Percentiles rank a stretch among this genome's conserved stretches.
These are phyloP conservation scores for Exidia glandulosa DNA, from an alignment of 768 basidiomycete species.

Conservation along the genomic window DNA sequence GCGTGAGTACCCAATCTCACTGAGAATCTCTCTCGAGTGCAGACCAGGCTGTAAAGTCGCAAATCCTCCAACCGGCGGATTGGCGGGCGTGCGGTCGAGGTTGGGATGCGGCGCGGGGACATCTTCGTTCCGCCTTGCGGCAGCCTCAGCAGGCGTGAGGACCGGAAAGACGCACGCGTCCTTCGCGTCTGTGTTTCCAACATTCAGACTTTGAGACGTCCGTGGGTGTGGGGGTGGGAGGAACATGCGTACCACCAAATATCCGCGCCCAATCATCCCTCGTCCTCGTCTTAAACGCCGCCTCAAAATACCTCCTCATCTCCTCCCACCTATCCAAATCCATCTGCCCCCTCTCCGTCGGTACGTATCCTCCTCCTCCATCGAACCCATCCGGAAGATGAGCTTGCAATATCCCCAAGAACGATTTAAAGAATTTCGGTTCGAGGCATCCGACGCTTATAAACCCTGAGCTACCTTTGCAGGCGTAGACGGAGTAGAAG, in stretches of 20 bases:
- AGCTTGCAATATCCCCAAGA: constrained; percentile 42
- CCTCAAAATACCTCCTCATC: constrained; percentile 43
- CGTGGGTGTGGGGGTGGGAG: no score
- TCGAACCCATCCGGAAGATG: constrained; percentile 37
- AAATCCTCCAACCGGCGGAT: constrained; percentile 6
- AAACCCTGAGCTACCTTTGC: constrained; percentile 59
- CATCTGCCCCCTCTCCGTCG: constrained; percentile 30
- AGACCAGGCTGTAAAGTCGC: constrained; percentile 33
- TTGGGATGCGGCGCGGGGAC: constrained; percentile 42
- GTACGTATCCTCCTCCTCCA: no score
- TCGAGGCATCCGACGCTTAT: constrained; percentile 73
- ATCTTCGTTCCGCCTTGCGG: no score
- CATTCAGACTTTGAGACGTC: no score
- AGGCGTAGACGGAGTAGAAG: constrained; percentile 65
- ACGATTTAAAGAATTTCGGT: constrained; percentile 55
- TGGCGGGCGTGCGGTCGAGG: constrained; percentile 24
- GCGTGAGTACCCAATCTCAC: constrained; percentile 27
- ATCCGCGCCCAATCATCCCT: constrained; percentile 60
- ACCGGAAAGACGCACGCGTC: constrained; percentile 68
- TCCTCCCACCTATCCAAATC: constrained; percentile 45
- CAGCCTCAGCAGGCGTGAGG: constrained; percentile 52
- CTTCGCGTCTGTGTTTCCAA: neutral
- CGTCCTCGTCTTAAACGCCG: constrained; percentile 58
- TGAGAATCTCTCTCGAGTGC: constrained; percentile 43
- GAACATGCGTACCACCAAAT: constrained; percentile 54